Conservation (phyloP, 2,329 filamentous ascomycete species). For the Sodiomyces alkalinus region DNA sequence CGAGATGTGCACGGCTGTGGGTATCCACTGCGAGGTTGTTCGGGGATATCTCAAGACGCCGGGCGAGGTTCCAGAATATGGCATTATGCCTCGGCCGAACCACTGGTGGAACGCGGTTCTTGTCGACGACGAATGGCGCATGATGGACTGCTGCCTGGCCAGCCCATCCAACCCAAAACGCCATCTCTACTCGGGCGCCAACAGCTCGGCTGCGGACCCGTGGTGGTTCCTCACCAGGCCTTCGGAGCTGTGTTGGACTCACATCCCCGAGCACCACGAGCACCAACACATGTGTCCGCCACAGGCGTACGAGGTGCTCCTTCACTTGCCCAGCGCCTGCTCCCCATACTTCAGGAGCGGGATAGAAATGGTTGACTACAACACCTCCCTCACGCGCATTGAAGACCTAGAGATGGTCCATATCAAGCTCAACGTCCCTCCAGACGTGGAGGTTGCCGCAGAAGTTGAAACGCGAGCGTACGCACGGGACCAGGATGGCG, state of each 20-base stretch:
- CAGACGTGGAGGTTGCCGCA: constrained; percentile 81
- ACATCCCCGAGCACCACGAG: constrained; percentile 72
- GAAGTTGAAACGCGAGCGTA: constrained; percentile 80
- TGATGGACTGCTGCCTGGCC: constrained; percentile 87
- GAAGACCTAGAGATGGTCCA: constrained; percentile 92
- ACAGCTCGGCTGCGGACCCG: constrained; percentile 55
- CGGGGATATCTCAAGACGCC: constrained; percentile 83
- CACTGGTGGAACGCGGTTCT: constrained; percentile 97
- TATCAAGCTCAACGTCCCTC: constrained; percentile 71
- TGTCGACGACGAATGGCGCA: constrained; percentile 88
- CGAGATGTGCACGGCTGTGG: constrained; percentile 88
- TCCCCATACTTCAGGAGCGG: constrained; percentile 76
- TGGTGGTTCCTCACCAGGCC: constrained; percentile 94
- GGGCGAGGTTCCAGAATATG: constrained; percentile 68
- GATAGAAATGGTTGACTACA: constrained; percentile 73
- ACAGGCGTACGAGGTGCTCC: constrained; percentile 68
- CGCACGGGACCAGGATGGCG: constrained; percentile 71
- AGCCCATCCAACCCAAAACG: constrained; percentile 80
- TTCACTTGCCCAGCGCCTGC: constrained; percentile 74
- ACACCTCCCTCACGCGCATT: constrained; percentile 71
- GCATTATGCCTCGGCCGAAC: constrained; percentile 72
- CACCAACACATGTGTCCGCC: constrained; percentile 91
- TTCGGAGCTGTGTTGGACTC: constrained; percentile 85
- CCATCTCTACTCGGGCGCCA: constrained; percentile 57
- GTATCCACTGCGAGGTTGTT: constrained; percentile 75